These are phyloP conservation scores for Thalassiosira oceanica DNA, from an alignment of 352 stramenopile species.

Conservation along the genomic window DNA sequence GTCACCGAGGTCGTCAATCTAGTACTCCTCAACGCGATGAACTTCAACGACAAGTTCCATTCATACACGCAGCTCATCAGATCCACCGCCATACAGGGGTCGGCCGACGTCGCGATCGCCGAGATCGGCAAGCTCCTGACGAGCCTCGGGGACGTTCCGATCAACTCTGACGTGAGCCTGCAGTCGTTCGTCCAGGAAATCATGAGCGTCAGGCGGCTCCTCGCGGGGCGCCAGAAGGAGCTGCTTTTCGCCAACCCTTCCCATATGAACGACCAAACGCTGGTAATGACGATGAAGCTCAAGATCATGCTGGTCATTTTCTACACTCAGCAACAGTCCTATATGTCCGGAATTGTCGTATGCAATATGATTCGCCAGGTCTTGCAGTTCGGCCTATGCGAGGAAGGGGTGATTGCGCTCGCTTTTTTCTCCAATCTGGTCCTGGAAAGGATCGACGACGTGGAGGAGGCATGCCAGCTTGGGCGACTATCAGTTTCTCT, in stretches of 20 bases:
- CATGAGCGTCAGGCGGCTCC: constrained; percentile 1
- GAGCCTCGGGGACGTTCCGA: constrained; percentile 5
- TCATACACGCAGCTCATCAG: constrained; percentile 24
- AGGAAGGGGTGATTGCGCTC: constrained; percentile 25
- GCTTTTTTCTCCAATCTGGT: constrained; percentile 8
- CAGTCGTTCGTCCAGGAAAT: constrained; percentile 10
- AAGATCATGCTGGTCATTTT: constrained; percentile 21
- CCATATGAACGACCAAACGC: constrained; percentile 17
- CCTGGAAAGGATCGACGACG: constrained; percentile 6
- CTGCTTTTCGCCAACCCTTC: constrained; percentile 3
- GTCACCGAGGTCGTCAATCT: constrained; percentile 3
- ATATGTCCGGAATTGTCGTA: constrained; percentile 7
- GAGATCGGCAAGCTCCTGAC: constrained; percentile 14
- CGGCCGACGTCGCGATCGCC: constrained; percentile 12
- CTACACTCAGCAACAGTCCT: constrained; percentile 16
- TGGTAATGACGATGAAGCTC: constrained; percentile 16
- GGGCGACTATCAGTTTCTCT: constrained; percentile 12
- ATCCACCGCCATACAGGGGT: constrained; percentile 2
- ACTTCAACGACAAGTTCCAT: constrained; percentile 25
- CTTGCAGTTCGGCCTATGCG: constrained; percentile 22
- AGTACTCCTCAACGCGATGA: constrained; percentile 10
- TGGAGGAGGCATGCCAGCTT: constrained; percentile 10
- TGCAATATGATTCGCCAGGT: constrained; percentile 23
- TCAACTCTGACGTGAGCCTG: constrained; percentile 7
- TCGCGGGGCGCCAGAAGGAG: constrained; percentile 19